phyloP scores from a whole-genome alignment of 306 rosid species.

The Vachellia collinsii region DNA sequence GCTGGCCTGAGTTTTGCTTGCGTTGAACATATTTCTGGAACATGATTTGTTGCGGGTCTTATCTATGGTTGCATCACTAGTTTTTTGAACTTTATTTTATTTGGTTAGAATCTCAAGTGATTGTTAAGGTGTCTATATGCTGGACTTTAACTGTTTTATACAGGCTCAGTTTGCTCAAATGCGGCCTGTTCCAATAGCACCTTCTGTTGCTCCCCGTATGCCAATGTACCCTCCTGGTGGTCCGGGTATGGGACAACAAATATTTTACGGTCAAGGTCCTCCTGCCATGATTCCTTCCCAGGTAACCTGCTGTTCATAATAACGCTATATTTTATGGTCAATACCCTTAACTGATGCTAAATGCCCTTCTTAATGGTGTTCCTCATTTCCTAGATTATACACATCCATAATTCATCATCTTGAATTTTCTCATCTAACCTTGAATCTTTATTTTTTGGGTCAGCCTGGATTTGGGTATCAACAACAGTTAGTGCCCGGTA shows the following conservation, averaged over 20 bases:
- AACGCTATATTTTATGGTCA: not conserved
- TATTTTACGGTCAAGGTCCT: constrained; percentile 96
- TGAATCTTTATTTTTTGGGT: constrained; percentile 5
- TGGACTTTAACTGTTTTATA: constrained; percentile 25
- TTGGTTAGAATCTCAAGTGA: not conserved
- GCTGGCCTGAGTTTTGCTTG: not conserved
- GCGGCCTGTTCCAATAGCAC: constrained; percentile 86
- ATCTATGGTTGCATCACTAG: not conserved
- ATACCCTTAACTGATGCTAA: not conserved
- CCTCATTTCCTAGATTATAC: not conserved
- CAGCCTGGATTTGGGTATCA: constrained; percentile 98
- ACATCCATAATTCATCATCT: not conserved
- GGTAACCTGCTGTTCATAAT: constrained; percentile 48
- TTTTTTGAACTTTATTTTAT: not conserved
- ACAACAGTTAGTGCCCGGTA: constrained; percentile 95
- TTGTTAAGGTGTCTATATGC: constrained; percentile 15
- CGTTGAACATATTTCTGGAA: not conserved
- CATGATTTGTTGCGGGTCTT: not conserved
- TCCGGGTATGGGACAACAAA: constrained; percentile 94
- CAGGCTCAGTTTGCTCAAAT: constrained; percentile 98
- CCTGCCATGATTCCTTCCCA: constrained; percentile 95
- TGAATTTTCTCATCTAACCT: constrained; percentile 9
- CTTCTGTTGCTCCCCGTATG: constrained; percentile 92
- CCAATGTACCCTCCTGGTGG: constrained; percentile 96
- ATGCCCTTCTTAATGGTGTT: not conserved